Evolutionary conservation across 768 basidiomycete species (phyloP).

Genomic region (Symmetrospora coprosmae): DNA sequence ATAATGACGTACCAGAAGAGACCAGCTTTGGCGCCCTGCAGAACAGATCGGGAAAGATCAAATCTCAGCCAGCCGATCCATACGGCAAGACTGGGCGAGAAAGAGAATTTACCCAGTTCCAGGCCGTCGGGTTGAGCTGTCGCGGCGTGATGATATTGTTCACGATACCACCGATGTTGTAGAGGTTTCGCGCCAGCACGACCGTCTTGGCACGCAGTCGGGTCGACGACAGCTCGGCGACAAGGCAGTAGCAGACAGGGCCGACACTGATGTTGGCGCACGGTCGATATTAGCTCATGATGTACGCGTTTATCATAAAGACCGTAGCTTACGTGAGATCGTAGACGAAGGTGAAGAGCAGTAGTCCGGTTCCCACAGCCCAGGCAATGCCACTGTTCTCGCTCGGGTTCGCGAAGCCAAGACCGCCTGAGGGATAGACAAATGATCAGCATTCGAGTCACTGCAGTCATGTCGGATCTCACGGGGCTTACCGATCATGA

Average conservation of each 20-base stretch:
- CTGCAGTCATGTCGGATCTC: no score
- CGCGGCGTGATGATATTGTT: conserved; percentile 28
- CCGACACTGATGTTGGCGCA: conserved; percentile 25
- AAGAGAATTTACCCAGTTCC: no score
- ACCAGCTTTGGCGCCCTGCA: conserved; percentile 29
- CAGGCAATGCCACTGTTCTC: conserved; percentile 23
- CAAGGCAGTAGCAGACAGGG: conserved; percentile 35
- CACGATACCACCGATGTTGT: conserved; percentile 26
- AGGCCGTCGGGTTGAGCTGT: conserved; percentile 27
- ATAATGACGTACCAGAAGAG: no score
- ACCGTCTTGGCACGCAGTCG: conserved; percentile 38
- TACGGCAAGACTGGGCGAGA: no score
- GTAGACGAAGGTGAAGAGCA: conserved; percentile 37
- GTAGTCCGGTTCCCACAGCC: conserved; percentile 36
- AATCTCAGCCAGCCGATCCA: conserved; percentile 18
- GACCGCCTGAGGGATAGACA: no score
- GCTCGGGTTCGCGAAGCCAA: conserved; percentile 31
- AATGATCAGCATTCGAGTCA: no score
- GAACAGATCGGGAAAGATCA: neutral
- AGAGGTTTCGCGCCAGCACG: conserved; percentile 32
- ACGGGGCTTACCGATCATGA: conserved; percentile 38
- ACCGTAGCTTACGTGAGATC: conserved; percentile 22
- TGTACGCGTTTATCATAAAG: neutral
- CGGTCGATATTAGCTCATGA: neutral
- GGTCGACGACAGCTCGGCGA: conserved; percentile 36